phyloP scores from a whole-genome alignment of 306 rosid species.

The Amphicarpaea edgeworthii region DNA sequence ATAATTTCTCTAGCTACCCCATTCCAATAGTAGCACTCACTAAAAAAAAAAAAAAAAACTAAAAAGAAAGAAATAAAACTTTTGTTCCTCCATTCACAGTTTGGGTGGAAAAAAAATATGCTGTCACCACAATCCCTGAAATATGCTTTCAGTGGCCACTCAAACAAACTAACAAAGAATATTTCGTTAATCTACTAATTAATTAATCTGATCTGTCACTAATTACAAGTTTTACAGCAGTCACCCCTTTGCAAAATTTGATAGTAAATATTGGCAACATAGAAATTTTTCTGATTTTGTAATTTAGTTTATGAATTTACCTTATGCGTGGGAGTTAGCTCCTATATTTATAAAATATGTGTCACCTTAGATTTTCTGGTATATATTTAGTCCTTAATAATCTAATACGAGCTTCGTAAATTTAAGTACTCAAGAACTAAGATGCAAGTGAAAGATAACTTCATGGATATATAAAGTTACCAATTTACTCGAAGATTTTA shows the following conservation, averaged over 20 bases:
- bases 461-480: background rate
- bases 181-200: conserved; percentile 29
- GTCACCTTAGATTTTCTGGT: background rate
- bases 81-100: conserved; percentile 24
- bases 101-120: conserved; percentile 48
- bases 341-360: background rate
- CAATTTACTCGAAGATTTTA: background rate
- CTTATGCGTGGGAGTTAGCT: background rate
- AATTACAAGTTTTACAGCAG: background rate
- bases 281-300: background rate
- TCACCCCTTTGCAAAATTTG: background rate
- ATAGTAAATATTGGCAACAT: background rate
- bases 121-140: conserved; percentile 56
- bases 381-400: background rate
- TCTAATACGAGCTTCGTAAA: background rate
- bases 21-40: conserved; percentile 29
- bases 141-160: conserved; percentile 43
- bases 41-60: background rate
- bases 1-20: conserved; percentile 42
- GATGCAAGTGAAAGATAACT: background rate
- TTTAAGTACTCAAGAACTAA: background rate
- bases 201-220: background rate
- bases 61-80: background rate
- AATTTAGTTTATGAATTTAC: background rate
- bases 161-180: conserved; percentile 39